Percentiles rank a stretch among this genome's conserved stretches.
Conservation (phyloP, 192 early-diverging fungal species). For the Geranomyces michiganensis region DNA sequence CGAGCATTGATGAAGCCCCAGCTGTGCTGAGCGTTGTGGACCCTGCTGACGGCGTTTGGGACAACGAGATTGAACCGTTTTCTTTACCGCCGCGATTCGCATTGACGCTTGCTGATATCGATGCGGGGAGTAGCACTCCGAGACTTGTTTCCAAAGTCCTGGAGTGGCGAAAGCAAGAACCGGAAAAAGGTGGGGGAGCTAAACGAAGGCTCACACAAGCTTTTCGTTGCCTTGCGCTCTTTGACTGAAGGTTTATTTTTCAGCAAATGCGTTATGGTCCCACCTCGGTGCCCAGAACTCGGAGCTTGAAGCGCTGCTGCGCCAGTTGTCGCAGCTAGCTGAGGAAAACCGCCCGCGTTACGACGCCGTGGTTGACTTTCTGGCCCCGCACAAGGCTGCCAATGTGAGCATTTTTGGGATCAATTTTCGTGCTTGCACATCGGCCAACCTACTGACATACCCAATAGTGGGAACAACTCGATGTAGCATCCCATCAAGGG, state of each 20-base stretch:
- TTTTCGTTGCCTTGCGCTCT: no score
- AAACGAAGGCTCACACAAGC: not conserved
- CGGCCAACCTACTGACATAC: no score
- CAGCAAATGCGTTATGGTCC: slow-evolving; percentile 65
- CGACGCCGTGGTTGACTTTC: slow-evolving; percentile 49
- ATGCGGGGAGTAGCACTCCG: slow-evolving; percentile 92
- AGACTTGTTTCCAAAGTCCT: slow-evolving; percentile 87
- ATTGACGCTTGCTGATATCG: slow-evolving; percentile 89
- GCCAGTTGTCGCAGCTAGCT: slow-evolving; percentile 39
- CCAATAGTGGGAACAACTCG: no score
- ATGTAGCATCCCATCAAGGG: no score
- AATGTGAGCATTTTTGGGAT: no score
- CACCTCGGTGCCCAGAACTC: slow-evolving; percentile 65
- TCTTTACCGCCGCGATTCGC: slow-evolving; percentile 71
- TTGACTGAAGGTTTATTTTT: not conserved
- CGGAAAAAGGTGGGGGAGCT: slow-evolving; percentile 51
- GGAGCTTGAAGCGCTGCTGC: slow-evolving; percentile 59
- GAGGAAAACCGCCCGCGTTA: slow-evolving; percentile 44
- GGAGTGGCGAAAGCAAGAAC: slow-evolving; percentile 74
- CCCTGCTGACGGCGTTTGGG: slow-evolving; percentile 40
- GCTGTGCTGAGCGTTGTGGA: not conserved
- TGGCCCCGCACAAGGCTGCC: slow-evolving; percentile 39
- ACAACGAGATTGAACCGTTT: slow-evolving; percentile 67
- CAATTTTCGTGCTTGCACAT: no score
- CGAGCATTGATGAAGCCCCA: not conserved